Percentiles rank a stretch among this genome's conserved stretches.
These are phyloP conservation scores for Suillus variegatus DNA, from an alignment of 768 basidiomycete species.

Conservation along the genomic window DNA sequence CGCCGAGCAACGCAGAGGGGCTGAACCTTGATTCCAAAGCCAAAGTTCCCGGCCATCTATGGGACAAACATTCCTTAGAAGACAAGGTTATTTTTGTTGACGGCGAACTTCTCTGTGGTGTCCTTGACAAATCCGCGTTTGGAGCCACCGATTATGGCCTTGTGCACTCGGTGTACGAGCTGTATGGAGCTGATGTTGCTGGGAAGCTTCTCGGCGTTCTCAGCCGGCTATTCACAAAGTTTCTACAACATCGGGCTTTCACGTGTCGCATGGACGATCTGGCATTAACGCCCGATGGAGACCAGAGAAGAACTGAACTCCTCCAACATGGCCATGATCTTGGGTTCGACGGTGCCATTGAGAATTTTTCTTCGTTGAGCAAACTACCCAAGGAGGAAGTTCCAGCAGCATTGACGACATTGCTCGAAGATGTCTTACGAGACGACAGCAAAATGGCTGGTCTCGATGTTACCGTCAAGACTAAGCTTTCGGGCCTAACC, in stretches of 20 bases:
- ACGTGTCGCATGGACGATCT: conserved; percentile 99
- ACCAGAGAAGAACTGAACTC: conserved; percentile 66
- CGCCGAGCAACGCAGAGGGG: conserved; percentile 74
- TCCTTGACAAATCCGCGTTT: conserved; percentile 96
- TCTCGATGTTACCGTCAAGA: conserved; percentile 90
- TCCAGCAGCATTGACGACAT: conserved; percentile 53
- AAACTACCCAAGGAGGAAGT: conserved; percentile 53
- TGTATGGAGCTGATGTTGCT: conserved; percentile 89
- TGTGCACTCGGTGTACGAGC: conserved; percentile 94
- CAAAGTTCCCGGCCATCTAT: conserved; percentile 85
- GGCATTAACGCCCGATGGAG: conserved; percentile 81
- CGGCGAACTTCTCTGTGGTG: conserved; percentile 90
- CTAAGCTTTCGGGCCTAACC: conserved; percentile 81
- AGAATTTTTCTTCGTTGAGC: conserved; percentile 80
- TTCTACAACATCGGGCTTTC: conserved; percentile 94
- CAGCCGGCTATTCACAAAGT: conserved; percentile 94
- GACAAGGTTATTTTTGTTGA: conserved; percentile 88
- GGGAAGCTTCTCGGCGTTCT: conserved; percentile 92
- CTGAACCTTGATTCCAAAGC: conserved; percentile 84
- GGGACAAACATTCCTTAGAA: conserved; percentile 80
- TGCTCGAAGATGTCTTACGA: conserved; percentile 89
- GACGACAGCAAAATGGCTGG: conserved; percentile 98
- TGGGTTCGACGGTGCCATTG: conserved; percentile 87
- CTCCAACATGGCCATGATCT: conserved; percentile 66
- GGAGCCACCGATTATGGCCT: conserved; percentile 96